Evolutionary conservation across 352 stramenopile species (phyloP), one percentile per base, ranked within the genome.

Genomic region (Globisporangium megalacanthum): DNA sequence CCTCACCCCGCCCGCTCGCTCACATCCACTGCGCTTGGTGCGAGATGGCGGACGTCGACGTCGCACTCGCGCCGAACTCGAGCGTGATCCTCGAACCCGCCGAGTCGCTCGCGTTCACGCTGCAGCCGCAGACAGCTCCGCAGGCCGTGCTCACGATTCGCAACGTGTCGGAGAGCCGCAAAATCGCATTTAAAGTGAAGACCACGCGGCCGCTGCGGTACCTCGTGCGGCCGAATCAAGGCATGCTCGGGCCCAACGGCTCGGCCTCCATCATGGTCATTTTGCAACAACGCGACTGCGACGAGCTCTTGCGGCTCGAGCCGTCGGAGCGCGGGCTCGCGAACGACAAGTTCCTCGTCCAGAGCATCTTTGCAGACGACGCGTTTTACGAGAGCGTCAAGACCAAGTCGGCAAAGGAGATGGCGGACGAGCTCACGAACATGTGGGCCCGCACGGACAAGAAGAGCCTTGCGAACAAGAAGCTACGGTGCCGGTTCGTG

Each of bases 301-400:
- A 95, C 53, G 86, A 95, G 52, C 68, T 95, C 46, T 61, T 91
- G 62, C 83, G 83, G 0, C 59, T 94, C 44, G 83, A 92, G 37
- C 69, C 80, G 6, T 70, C 80, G 0, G 86, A 95, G 65, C 82
- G 86, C 29, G 75, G 87, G 70, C 62, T 93, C 44, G 83, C 82
- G 45, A 95, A 95, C 61, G 86, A 95, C 71, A 95, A 95, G 77
- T 95, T 95, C 56, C 72, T 95, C 4, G 86, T 95, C 42, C 86
- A 95, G 58, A 92, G 79, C 60, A 88, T 91, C 45, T 91, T 77
- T 54, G 79, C 92, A 29, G 83, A 95, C 49, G 83, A 92, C 58
- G 70, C 67, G 54, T 93, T 95, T 65, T 95, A 91, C 61, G 82
- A 95, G 51, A 54, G 88, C 8, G 80, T 94, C 19, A 92, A 90